Conservation (phyloP, 108 stramenopile species). For the Nannochloropsis salina region DNA sequence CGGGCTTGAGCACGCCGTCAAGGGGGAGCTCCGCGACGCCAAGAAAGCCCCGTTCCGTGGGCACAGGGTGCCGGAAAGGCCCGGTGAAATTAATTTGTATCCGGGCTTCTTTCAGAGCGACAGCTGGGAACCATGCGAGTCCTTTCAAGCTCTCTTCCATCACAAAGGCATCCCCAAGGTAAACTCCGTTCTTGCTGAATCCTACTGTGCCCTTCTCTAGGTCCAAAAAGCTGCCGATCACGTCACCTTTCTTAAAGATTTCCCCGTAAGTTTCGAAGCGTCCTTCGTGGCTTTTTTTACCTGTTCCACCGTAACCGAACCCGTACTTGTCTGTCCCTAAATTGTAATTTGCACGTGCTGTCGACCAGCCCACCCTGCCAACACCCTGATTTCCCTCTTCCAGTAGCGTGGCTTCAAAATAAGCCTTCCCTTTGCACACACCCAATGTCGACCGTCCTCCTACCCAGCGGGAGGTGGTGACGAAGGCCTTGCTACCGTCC, state of each 20-base stretch:
- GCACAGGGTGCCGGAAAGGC: neutral
- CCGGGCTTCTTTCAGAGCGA: constrained; percentile 47
- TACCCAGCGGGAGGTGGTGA: neutral
- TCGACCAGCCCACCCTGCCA: constrained; percentile 44
- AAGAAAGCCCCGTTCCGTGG: constrained; percentile 5
- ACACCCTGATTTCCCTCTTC: constrained; percentile 28
- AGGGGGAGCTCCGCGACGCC: neutral
- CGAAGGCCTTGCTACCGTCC: neutral
- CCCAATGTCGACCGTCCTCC: constrained; percentile 34
- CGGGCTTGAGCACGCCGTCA: constrained; percentile 10
- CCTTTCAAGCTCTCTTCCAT: constrained; percentile 25
- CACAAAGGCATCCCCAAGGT: constrained; percentile 47
- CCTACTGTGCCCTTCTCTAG: constrained; percentile 40
- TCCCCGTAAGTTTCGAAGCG: constrained; percentile 54
- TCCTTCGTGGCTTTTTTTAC: constrained; percentile 47
- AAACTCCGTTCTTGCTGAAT: constrained; percentile 51
- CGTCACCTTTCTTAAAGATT: constrained; percentile 50
- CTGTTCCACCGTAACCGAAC: constrained; percentile 59
- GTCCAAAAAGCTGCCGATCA: constrained; percentile 52
- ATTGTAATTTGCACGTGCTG: constrained; percentile 21
- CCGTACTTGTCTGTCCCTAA: constrained; percentile 51
- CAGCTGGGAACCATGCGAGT: constrained; percentile 54
- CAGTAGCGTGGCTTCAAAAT: constrained; percentile 30
- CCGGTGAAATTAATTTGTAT: neutral
- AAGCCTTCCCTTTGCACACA: constrained; percentile 23